Evolutionary conservation across 78 protist genomes (phyloP), one percentile per base, ranked within the genome.

Genomic region (Polysphondylium violaceum): DNA sequence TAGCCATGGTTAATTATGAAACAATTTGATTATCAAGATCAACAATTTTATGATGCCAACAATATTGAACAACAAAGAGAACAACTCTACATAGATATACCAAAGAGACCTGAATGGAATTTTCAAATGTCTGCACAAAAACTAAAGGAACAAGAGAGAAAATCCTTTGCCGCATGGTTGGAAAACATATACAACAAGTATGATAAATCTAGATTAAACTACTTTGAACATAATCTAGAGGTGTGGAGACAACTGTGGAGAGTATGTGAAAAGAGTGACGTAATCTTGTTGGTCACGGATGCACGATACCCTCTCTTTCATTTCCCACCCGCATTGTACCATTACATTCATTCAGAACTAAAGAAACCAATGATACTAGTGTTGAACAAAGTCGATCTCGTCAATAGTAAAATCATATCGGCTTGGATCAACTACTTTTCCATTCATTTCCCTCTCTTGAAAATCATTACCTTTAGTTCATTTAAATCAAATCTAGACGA

Each of bases 181-280:
- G 50, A 59, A 12, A n/a, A 59, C 23, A 53, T 94, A 36, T 35
- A n/a, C 16, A 16, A 8, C 5, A 6, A 29, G 4, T 27, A 90
- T n/a, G 76, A 38, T 23, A 53, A 72, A 50, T 40, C 35, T 12
- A 36, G 91, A 53, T 43, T 86, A 55, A 95, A 95, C 79, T 88
- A 60, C 60, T 97, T 96, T 41, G 98, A 97, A 68, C 94, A 77
- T n/a, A 97, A 97, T 78, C 74, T 97, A 38, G 97, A 96, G 36
- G 88, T 78, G 2, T 97, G 96, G 96, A 33, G 97, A 33, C 98
- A 97, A 76, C 87, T 97, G 5, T 97, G 99, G 99, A 64, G 98
- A 36, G 89, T 76, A 11, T 65, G 77, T 27, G 99, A 97, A 58
- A 44, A 75, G 21, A 50, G 94, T 1, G 97, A 97, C 59, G 78